Evolutionary conservation across 73 alveolate genomes (phyloP), one percentile per base, ranked within the genome.

Genomic region (Paramecium sonneborni): DNA sequence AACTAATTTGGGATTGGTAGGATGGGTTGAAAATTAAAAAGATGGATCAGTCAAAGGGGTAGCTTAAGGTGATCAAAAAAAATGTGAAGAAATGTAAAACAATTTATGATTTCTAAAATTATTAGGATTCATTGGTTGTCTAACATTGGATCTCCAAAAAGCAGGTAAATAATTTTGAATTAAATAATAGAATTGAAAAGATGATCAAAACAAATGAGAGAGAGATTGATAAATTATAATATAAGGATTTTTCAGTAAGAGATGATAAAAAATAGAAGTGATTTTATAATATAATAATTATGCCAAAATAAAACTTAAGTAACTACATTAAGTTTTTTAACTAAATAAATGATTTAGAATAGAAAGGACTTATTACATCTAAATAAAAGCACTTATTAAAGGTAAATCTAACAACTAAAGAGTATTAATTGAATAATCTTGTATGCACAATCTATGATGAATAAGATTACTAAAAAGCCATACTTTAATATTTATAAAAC

Each of bases 21-120:
- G 94, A 68, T 90, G 94, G 93, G 94, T 90, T 15, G 52, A 90
- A 34, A 90, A 90, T 52, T 21, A 89, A 44, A 5, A 38, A 90
- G 55, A 28, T 46, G 92, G 92, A 18, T 32, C 94, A 20, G 93
- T 90, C 24, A 70, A n/a, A 23, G 94, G 94, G 26, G 93, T 52
- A 43, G 93, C 74, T 20, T 48, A 90, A 84, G 94, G 93, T 20
- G 52, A 69, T 28, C 18, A 0, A 4, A 30, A 72, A 11, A 72
- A 35, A 7, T 72, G 86, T 15, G n/a, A 35, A 38, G 34, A 72
- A 72, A 72, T 72, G 84, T 67, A 67, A 67, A n/a, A 32, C 6
- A 52, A 18, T 30, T 67, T 24, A 9, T 26, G 18, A 67, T 30
- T 67, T 11, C 12, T 30, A 30, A 67, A 3, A 21, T 30, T 67